Evolutionary conservation across 805 yeast species (phyloP), one percentile per base, ranked within the genome.

Genomic region (Metschnikowia vanudenii): DNA sequence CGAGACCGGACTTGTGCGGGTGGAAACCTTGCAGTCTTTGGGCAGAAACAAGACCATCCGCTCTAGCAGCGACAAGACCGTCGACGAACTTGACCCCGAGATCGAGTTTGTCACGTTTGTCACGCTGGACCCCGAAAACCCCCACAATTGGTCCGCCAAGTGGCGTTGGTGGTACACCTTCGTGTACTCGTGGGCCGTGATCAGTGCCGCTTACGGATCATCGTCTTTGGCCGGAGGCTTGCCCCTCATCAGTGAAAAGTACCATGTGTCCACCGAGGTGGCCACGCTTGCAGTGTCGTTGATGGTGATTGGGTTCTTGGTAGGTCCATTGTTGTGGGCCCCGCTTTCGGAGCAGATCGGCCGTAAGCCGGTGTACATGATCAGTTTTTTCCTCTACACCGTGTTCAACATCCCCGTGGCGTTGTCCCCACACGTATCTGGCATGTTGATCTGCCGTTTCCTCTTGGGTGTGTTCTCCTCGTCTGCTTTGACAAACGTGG

Each of bases 171-270:
- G 64, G 1, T 87, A 84, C 61, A 89, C 97, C 0, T 61, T 85
- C 26, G 53, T 82, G 9, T 71, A 88, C 19, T 82, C 96, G 1
- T 54, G 80, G 28, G 74, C 87, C 52, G 97, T 91, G 41, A 83
- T 91, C 47, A 79, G 89, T 58, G 96, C 92, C 26, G 97, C 97
- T 2, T 90, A 88, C 63, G 97, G 97, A 34, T 88, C 96, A 3
- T 85, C 97, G 1, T 85, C 92, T 62, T 85, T 88, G 57, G 84
- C 96, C 20, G 96, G 96, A 56, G 94, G 95, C 37, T 69, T 91
- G 40, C 78, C 75, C n/a, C 73, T 84, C 14, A 81, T 88, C 50
- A 69, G 73, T 50, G 84, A 84, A 12, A 75, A 81, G 57, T 88
- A 75, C 63, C 68, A 80, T 51, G 96, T 90, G 18, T 79, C 87